Percentiles rank a stretch among this genome's conserved stretches.
These are phyloP conservation scores for Paxillus involutus DNA, from an alignment of 768 basidiomycete species.

Conservation along the genomic window DNA sequence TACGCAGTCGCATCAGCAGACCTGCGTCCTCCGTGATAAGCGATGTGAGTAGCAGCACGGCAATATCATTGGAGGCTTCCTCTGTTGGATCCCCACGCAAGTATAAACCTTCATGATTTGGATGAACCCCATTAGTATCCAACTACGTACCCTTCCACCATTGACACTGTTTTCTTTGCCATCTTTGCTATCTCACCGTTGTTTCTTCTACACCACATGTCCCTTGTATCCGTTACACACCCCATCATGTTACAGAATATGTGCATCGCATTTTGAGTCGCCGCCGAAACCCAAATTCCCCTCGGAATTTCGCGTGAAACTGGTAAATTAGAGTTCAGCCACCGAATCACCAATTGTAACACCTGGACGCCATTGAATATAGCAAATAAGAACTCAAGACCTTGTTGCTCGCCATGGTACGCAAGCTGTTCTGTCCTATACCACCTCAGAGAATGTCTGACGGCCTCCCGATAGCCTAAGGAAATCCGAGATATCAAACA, in stretches of 20 bases:
- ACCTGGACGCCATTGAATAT: not conserved
- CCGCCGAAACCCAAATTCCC: too few species aligned
- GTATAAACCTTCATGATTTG: conserved; percentile 17
- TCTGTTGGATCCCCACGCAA: conserved; percentile 31
- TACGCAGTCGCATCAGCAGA: conserved; percentile 62
- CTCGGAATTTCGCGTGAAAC: conserved; percentile 28
- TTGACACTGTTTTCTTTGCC: not conserved
- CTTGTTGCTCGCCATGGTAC: conserved; percentile 27
- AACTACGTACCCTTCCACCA: not conserved
- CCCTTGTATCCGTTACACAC: conserved; percentile 14
- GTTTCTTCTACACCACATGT: conserved; percentile 6
- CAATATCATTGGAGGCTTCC: conserved; percentile 15
- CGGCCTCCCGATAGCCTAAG: conserved; percentile 66
- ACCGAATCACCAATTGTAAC: conserved; percentile 5
- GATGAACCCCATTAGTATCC: not conserved
- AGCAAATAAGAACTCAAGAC: conserved; percentile 7
- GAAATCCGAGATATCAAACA: conserved; percentile 98
- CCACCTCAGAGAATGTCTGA: not conserved
- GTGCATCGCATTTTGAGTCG: too few species aligned
- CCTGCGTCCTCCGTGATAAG: conserved; percentile 43
- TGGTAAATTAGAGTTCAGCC: conserved; percentile 35
- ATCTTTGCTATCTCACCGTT: conserved; percentile 1
- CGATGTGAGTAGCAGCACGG: conserved; percentile 15
- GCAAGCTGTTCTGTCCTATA: not conserved
- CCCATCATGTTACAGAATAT: too few species aligned